Percentiles rank a stretch among this genome's conserved stretches.
phyloP scores from a whole-genome alignment of 345 rosid genomes.

The Cardiospermum halicacabum region DNA sequence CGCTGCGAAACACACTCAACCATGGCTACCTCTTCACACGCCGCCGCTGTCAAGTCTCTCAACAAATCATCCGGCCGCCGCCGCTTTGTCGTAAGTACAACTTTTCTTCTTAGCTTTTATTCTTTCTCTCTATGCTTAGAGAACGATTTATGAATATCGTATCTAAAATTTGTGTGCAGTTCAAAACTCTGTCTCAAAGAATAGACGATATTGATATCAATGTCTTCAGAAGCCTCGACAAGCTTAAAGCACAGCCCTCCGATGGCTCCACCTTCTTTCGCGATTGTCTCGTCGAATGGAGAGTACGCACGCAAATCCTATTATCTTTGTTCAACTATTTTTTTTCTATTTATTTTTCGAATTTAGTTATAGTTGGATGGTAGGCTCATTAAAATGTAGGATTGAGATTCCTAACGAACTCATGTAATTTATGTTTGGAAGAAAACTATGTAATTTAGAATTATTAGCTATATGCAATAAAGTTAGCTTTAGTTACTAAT shows the following conservation, averaged over 20 bases:
- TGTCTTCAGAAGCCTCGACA: constrained; percentile 62
- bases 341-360: too few species aligned
- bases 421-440: too few species aligned
- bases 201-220: constrained; percentile 71
- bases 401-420: too few species aligned
- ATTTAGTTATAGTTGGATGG: too few species aligned
- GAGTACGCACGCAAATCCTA: constrained; percentile 62
- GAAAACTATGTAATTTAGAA: too few species aligned
- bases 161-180: constrained; percentile 35
- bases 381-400: too few species aligned
- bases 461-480: too few species aligned
- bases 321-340: too few species aligned
- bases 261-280: constrained; percentile 71
- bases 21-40: constrained; percentile 55
- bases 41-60: constrained; percentile 81
- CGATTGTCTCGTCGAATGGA: constrained; percentile 85
- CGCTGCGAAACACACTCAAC: neutral
- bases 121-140: neutral
- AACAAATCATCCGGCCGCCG: constrained; percentile 64
- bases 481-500: too few species aligned
- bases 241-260: constrained; percentile 65
- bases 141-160: neutral
- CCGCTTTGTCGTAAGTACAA: constrained; percentile 58
- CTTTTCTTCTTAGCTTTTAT: too few species aligned
- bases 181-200: constrained; percentile 61